A percentile compares a stretch with the other conserved stretches of the same genome.
phyloP scores from a whole-genome alignment of 2,329 filamentous ascomycete genomes.

The Penicillium expansum region DNA sequence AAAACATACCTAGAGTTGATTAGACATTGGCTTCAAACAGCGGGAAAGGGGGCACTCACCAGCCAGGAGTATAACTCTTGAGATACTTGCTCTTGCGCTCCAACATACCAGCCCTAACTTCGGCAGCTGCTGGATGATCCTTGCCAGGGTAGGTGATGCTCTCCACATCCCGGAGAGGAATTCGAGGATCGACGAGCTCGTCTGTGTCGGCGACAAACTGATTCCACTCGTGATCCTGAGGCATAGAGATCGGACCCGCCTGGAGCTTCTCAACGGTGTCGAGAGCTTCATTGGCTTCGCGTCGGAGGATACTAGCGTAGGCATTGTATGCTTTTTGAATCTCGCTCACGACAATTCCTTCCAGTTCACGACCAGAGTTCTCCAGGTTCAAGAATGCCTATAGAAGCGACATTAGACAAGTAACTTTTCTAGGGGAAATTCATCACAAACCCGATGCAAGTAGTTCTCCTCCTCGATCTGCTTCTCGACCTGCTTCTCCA shows the following conservation, averaged over 20 bases:
- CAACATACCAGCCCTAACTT: slow-evolving; percentile 84
- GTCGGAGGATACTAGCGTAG: slow-evolving; percentile 84
- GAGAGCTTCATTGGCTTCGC: slow-evolving; percentile 81
- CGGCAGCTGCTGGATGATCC: slow-evolving; percentile 75
- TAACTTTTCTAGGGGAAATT: neutral
- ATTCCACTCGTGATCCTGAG: slow-evolving; percentile 89
- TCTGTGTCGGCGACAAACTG: slow-evolving; percentile 76
- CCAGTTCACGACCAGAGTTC: slow-evolving; percentile 87
- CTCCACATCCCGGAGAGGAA: slow-evolving; percentile 73
- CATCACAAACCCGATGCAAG: slow-evolving; percentile 71
- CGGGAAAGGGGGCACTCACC: slow-evolving; percentile 56
- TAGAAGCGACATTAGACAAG: slow-evolving; percentile 20
- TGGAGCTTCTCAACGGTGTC: slow-evolving; percentile 76
- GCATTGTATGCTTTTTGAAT: slow-evolving; percentile 98
- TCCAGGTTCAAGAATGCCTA: slow-evolving; percentile 94
- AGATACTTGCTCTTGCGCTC: slow-evolving; percentile 99
- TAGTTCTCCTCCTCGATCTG: slow-evolving; percentile 98
- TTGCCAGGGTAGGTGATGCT: slow-evolving; percentile 90
- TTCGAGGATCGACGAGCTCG: slow-evolving; percentile 79
- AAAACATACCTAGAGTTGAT: slow-evolving; percentile 72
- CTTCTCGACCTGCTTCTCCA: slow-evolving; percentile 85
- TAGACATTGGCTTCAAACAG: slow-evolving; percentile 1
- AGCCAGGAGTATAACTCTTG: slow-evolving; percentile 94
- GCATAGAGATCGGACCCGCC: slow-evolving; percentile 83
- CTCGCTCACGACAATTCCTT: slow-evolving; percentile 93